phyloP scores from a whole-genome alignment of 2,329 filamentous ascomycete genomes.

The Xylariomycetidae sp. region DNA sequence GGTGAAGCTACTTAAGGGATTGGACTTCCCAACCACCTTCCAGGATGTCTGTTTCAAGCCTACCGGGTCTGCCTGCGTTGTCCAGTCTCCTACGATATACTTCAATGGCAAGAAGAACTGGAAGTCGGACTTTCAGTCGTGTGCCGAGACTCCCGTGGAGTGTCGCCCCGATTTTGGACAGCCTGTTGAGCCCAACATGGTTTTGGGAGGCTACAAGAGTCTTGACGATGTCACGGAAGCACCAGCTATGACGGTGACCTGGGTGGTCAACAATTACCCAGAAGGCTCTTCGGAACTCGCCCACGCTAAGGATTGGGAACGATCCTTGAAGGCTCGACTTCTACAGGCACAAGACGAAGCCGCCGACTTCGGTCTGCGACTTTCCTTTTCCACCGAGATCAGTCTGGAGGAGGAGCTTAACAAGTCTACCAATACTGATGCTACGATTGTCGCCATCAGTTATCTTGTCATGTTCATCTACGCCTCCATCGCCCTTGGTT shows the following conservation, averaged over 20 bases:
- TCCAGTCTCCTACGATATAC: constrained; percentile 89
- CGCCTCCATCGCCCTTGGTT: constrained; percentile 85
- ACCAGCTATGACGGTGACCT: constrained; percentile 78
- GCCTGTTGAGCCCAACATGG: constrained; percentile 76
- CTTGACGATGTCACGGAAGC: constrained; percentile 64
- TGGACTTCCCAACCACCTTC: constrained; percentile 61
- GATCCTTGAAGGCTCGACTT: constrained; percentile 66
- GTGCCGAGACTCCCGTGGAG: constrained; percentile 71
- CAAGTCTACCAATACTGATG: constrained; percentile 97
- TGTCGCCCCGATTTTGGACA: constrained; percentile 88
- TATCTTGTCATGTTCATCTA: constrained; percentile 99
- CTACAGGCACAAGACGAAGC: constrained; percentile 79
- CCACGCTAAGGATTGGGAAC: constrained; percentile 84
- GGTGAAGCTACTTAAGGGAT: constrained; percentile 65
- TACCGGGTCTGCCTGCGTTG: constrained; percentile 78
- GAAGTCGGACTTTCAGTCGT: constrained; percentile 65
- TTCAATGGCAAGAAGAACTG: constrained; percentile 67
- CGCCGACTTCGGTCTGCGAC: constrained; percentile 64
- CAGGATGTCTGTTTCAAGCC: constrained; percentile 93
- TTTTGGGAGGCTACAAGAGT: constrained; percentile 74
- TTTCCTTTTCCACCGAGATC: constrained; percentile 94
- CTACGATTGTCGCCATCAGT: constrained; percentile 92
- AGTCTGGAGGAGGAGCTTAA: constrained; percentile 94
- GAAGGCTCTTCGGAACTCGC: constrained; percentile 66
- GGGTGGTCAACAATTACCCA: constrained; percentile 84